Base-by-base conservation (phyloP, 106 monocot genomes). In the Iris macrosiphon region DNA sequence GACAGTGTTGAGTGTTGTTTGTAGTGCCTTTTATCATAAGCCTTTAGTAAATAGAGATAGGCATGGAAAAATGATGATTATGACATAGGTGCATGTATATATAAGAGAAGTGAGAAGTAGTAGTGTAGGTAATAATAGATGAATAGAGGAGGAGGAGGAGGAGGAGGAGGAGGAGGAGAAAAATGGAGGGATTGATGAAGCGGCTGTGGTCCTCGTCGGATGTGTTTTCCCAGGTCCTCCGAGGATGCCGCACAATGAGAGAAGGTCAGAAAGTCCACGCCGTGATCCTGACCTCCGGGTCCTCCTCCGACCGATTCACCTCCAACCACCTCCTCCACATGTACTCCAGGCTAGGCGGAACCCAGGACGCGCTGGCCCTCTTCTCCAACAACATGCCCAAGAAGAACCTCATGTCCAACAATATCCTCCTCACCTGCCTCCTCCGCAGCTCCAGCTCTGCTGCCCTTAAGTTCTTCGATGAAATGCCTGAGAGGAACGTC, bases 251-350 rank as follows among this genome's bases (percentile, higher is more conserved):
- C 76, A 17, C 65, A 30, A 70, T 75, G 38, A 40, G 4, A 17
- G 57, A 49, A 0, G 61, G 60, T 27, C 70, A 47, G 28, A 77
- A 78, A 55, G 62, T 78, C 37, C 90, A 91, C 55, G 62, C 72
- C 39, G 45, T 81, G 40, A 61, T 85, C 52, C 4, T 78, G 62
- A 52, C 79, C 24, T 60, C 83, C 47, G 89, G 89, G 47, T 62
- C 79, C 27, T 22, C 68, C 27, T 22, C 70, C 46, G 81, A 85
- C 63, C 67, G 84, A 33, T 85, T 85, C 78, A 72, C 84, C 15
- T 55, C 76, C 69, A 85, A 91, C 65, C 84, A 91, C 74, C 74
- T 91, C 51, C 71, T 91, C 39, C 64, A 75, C 59, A 35, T 64
- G 46, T 91, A 85, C 70, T 48, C 81, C 44, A 80, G 84, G 23